Conservation (phyloP, 192 early-diverging fungal species). For the Funneliformis mosseae region DNA sequence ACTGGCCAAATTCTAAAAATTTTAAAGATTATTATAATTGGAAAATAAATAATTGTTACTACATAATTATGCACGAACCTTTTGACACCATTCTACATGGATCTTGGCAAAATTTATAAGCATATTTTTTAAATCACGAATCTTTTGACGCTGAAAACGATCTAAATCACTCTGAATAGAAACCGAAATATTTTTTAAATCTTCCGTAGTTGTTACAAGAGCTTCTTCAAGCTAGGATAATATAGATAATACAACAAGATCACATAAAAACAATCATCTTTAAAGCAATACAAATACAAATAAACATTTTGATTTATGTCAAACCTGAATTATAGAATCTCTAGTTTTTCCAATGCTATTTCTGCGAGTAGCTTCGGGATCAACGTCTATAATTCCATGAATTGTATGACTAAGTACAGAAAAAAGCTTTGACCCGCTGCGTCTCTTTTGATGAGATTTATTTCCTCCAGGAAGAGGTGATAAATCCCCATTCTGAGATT, state of each 20-base stretch:
- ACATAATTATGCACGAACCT: conserved; percentile 44
- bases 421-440: conserved; percentile 54
- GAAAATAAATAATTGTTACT: background rate
- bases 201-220: conserved; percentile 67
- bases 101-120: conserved; percentile 74
- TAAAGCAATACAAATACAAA: background rate
- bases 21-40: background rate
- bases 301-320: background rate
- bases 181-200: conserved; percentile 75
- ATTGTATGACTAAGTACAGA: conserved; percentile 70
- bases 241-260: background rate
- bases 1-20: conserved; percentile 52
- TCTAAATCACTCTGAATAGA: conserved; percentile 90
- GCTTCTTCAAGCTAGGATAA: conserved; percentile 70
- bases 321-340: conserved; percentile 71
- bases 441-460: conserved; percentile 40
- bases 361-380: conserved; percentile 86
- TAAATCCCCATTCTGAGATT: conserved; percentile 34
- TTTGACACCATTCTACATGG: conserved; percentile 72
- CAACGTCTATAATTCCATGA: conserved; percentile 94
- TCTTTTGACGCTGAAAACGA: conserved; percentile 92
- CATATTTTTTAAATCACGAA: conserved; percentile 81
- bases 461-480: background rate
- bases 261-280: too few relatives aligned
- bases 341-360: conserved; percentile 86